Conservation (phyloP, 1,284 basidiomycete species). For the Leccinum subrobustum region DNA sequence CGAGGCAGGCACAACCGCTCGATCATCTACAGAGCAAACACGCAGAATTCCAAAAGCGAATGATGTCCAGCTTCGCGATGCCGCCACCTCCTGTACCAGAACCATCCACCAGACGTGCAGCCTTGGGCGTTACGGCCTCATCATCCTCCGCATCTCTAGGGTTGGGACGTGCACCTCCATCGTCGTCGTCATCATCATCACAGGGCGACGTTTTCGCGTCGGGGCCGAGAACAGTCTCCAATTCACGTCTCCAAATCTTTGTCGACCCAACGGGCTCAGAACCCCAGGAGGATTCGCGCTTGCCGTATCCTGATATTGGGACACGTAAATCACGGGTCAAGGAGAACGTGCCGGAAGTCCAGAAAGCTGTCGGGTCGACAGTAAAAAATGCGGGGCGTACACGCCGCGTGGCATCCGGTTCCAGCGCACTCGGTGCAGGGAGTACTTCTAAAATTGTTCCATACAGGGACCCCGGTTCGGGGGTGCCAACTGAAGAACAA, state of each 20-base stretch:
- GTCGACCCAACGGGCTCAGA: constrained; percentile 62
- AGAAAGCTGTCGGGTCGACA: constrained; percentile 63
- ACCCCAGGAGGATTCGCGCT: constrained; percentile 42
- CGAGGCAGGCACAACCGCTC: constrained; percentile 70
- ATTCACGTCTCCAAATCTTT: constrained; percentile 64
- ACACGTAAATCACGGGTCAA: constrained; percentile 73
- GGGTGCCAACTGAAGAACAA: constrained; percentile 18
- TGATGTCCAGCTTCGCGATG: constrained; percentile 53
- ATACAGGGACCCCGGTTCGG: constrained; percentile 50
- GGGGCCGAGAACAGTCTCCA: constrained; percentile 37
- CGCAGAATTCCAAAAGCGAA: constrained; percentile 80
- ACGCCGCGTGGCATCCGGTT: constrained; percentile 48
- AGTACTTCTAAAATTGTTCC: constrained; percentile 49
- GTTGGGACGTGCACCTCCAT: constrained; percentile 22
- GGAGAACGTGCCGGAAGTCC: constrained; percentile 68
- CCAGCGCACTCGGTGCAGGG: constrained; percentile 29
- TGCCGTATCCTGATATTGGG: constrained; percentile 67
- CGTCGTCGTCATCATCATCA: constrained; percentile 21
- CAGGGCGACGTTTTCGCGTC: constrained; percentile 25
- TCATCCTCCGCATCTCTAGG: constrained; percentile 26
- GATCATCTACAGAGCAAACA: constrained; percentile 76
- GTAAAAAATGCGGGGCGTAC: constrained; percentile 58
- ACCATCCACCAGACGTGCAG: constrained; percentile 33
- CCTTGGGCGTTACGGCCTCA: constrained; percentile 36
- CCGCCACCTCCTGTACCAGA: constrained; percentile 34